Evolutionary conservation across 148 eudicot species (phyloP).

Genomic region (Rhododendron ovatum): DNA sequence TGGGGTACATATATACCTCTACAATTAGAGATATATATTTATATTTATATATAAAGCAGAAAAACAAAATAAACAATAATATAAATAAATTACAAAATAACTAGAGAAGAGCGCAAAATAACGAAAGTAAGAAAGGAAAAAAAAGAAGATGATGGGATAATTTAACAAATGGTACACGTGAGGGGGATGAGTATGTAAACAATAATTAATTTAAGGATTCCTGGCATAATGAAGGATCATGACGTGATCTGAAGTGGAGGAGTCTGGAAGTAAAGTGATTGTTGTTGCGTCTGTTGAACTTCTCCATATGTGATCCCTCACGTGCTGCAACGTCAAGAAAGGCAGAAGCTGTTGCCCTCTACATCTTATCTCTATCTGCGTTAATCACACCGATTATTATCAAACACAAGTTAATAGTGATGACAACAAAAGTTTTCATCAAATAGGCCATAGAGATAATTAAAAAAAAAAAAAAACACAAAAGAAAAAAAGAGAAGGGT

Average conservation of each 20-base stretch:
- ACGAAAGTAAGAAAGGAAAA: neutral
- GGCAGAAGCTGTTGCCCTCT: slow-evolving; percentile 58
- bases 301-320: slow-evolving; percentile 71
- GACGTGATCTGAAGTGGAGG: slow-evolving; percentile 37
- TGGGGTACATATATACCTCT: slow-evolving; percentile 4
- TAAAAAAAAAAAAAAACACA: no score
- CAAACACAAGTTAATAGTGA: neutral
- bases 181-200: neutral
- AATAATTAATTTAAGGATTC: slow-evolving; percentile 6
- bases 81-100: neutral
- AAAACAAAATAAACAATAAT: neutral
- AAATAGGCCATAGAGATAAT: no score
- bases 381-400: neutral
- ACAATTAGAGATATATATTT: neutral
- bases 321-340: slow-evolving; percentile 63
- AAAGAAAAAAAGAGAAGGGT: no score
- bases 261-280: slow-evolving; percentile 24
- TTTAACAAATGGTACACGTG: slow-evolving; percentile 7
- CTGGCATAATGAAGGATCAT: slow-evolving; percentile 64
- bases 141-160: neutral
- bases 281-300: slow-evolving; percentile 20
- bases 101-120: neutral
- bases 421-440: neutral
- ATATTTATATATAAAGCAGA: neutral
- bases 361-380: slow-evolving; percentile 77